Conservation (phyloP, 2,329 filamentous ascomycete species). For the Hypoxylon sp. region DNA sequence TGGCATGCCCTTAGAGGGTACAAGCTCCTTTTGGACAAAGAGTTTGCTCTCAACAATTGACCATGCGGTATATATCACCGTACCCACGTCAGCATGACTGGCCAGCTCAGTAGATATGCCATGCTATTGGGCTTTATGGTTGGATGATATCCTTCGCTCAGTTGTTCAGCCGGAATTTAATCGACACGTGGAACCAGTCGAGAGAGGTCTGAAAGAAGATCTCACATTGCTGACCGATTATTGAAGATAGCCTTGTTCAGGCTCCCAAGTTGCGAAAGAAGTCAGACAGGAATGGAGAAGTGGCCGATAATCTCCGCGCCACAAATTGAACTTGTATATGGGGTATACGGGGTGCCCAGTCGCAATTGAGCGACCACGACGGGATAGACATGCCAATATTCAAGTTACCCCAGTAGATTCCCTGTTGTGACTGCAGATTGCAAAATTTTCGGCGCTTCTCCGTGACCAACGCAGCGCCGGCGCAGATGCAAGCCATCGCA, state of each 20-base stretch:
- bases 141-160: constrained; percentile 28
- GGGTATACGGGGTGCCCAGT: constrained; percentile 11
- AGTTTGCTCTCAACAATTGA: constrained; percentile 18
- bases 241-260: constrained; percentile 49
- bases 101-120: constrained; percentile 15
- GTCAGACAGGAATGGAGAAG: constrained; percentile 53
- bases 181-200: constrained; percentile 42
- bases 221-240: constrained; percentile 33
- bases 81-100: constrained; percentile 24
- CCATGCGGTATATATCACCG: constrained; percentile 34
- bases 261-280: constrained; percentile 56
- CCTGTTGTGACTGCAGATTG: constrained; percentile 12
- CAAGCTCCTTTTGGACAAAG: constrained; percentile 13
- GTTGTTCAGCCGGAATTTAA: constrained; percentile 25
- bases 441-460: constrained; percentile 12
- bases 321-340: constrained; percentile 1
- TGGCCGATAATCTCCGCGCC: constrained; percentile 14
- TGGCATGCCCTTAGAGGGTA: constrained; percentile 36
- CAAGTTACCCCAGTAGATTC: constrained; percentile 7
- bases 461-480: constrained; percentile 17
- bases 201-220: constrained; percentile 14
- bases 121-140: constrained; percentile 18
- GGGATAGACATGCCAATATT: constrained; percentile 19
- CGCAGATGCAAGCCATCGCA: constrained; percentile 9
- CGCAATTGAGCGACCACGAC: constrained; percentile 12